A percentile compares a stretch with the other conserved stretches of the same genome.
These are phyloP conservation scores for Globisporangium polare DNA, from an alignment of 352 stramenopile species.

Conservation along the genomic window DNA sequence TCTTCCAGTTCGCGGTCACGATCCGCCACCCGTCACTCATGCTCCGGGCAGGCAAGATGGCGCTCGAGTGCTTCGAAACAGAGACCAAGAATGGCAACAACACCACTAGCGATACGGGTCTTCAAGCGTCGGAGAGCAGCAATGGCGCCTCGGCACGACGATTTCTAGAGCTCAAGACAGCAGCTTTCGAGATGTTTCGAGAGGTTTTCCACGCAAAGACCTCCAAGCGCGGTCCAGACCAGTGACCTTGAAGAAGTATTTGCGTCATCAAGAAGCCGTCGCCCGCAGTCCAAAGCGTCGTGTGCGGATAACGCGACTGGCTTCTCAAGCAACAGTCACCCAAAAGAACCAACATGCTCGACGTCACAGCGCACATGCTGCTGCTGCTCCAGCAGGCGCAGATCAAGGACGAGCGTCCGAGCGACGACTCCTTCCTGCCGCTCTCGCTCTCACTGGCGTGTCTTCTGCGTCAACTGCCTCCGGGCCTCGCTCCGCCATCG, in stretches of 20 bases:
- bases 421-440: constrained; percentile 49
- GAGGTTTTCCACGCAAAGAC: constrained; percentile 7
- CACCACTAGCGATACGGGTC: no score
- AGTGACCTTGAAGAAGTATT: neutral
- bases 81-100: neutral
- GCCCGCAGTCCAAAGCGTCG: constrained; percentile 3
- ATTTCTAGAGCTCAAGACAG: constrained; percentile 5
- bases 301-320: neutral
- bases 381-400: constrained; percentile 45
- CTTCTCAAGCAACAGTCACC: neutral
- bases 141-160: neutral
- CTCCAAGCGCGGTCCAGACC: neutral
- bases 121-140: neutral
- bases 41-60: constrained; percentile 6
- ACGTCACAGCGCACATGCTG: constrained; percentile 41
- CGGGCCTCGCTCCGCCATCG: constrained; percentile 30
- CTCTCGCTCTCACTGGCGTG: constrained; percentile 44
- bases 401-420: constrained; percentile 32
- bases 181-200: constrained; percentile 4
- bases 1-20: constrained; percentile 5
- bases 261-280: neutral
- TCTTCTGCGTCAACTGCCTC: constrained; percentile 40
- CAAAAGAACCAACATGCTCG: constrained; percentile 28
- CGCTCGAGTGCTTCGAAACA: constrained; percentile 5
- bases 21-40: constrained; percentile 12